Evolutionary conservation across 129 eudicot genomes (phyloP), one percentile per base, ranked within the genome.

Genomic region (Artemisia argyi): DNA sequence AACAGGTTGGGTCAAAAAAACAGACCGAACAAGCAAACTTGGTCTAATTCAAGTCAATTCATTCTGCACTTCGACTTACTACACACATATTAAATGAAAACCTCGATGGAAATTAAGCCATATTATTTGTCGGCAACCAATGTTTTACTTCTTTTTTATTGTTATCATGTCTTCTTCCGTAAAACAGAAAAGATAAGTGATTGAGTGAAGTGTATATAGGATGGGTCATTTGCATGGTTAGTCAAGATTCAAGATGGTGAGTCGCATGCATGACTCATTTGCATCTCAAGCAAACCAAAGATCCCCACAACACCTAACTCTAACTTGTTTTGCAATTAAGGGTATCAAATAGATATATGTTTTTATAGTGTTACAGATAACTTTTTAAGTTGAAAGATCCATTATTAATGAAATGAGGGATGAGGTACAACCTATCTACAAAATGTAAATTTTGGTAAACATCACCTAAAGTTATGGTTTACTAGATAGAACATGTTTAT

Each of bases 251-350:
- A 46, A 51, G 76, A 52, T 74, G 53, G 67, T 26, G 55, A 56
- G 73, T 66, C 79, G 61, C 69, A 5, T 56, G 18, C 76, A 5
- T 56, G 19, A 66, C 22, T 73, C 51, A 55, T 75, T 66, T 75
- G 66, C 19, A 55, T 75, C 57, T 17, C 60, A 75, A 77, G 76
- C 81, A 77, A 77, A 70, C 71, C 44, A 9, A 19, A 58, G 14
- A 24, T 35, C 59, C 75, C 81, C 81, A 77, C 76, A 42, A 7
- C 65, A 77, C 81, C 81, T 52, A 77, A 75, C 64, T 57, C 59
- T 70, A 11, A 62, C 76, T 70, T 77, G 72, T 70, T 77, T 70
- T 70, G 76, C 81, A 77, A 70, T 52, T 52, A 77, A 70, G 76
- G 75, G 16, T 39, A n/a, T 55, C 32, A 54, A 8, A 3, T 75